Conservation (phyloP, 768 basidiomycete genomes). For the Leccinum aurantiacum region DNA sequence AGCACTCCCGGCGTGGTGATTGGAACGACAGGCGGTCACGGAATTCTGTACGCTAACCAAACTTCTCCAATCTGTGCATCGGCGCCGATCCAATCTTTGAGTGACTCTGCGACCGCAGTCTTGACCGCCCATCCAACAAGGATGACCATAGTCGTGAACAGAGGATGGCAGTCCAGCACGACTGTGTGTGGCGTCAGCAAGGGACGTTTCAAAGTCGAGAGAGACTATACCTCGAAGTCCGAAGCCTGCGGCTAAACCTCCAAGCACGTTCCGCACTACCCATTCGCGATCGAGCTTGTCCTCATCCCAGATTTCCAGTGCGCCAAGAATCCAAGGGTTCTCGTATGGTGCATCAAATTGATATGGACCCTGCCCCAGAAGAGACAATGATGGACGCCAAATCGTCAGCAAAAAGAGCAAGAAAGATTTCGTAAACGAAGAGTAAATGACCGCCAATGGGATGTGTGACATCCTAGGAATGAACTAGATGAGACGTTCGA, state of each 20-base stretch:
- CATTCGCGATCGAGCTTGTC: slow-evolving; percentile 78
- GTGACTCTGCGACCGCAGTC: slow-evolving; percentile 57
- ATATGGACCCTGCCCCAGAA: slow-evolving; percentile 21
- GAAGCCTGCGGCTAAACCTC: slow-evolving; percentile 86
- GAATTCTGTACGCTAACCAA: slow-evolving; percentile 84
- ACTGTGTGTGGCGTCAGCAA: slow-evolving; percentile 42
- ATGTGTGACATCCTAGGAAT: slow-evolving; percentile 62
- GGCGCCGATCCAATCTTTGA: slow-evolving; percentile 68
- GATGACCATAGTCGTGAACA: slow-evolving; percentile 75
- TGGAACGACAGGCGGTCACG: slow-evolving; percentile 31
- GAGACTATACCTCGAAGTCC: slow-evolving; percentile 67
- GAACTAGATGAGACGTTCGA: neutral
- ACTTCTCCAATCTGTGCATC: slow-evolving; percentile 57
- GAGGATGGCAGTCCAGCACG: slow-evolving; percentile 72
- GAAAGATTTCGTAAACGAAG: slow-evolving; percentile 81
- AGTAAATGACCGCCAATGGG: slow-evolving; percentile 78
- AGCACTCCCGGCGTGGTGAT: neutral
- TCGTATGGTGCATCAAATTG: slow-evolving; percentile 29
- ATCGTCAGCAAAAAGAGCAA: slow-evolving; percentile 79
- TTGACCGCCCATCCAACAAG: slow-evolving; percentile 72
- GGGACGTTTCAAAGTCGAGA: neutral
- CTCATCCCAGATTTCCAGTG: slow-evolving; percentile 63
- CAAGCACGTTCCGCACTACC: slow-evolving; percentile 79
- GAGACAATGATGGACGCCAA: slow-evolving; percentile 56
- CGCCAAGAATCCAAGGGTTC: slow-evolving; percentile 37